A percentile compares a stretch with the other conserved stretches of the same genome.
These are phyloP conservation scores for Grammothele lineata DNA, from an alignment of 768 basidiomycete genomes.

Conservation along the genomic window DNA sequence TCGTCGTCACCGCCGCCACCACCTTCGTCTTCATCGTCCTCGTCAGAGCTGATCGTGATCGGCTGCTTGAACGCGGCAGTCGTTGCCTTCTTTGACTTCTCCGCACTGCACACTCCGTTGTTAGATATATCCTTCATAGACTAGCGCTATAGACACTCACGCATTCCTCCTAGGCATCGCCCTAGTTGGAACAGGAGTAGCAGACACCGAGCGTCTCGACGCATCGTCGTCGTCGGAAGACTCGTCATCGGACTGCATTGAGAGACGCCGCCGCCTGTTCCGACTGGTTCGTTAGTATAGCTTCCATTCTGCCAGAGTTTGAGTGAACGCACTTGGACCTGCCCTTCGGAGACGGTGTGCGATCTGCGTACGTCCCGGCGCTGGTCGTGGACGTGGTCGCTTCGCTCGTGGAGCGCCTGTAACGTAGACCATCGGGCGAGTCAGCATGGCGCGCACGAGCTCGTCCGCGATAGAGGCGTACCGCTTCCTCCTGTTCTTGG, in stretches of 20 bases:
- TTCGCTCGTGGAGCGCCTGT: slow-evolving; percentile 49
- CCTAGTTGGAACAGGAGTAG: slow-evolving; percentile 39
- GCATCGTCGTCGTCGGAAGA: slow-evolving; percentile 35
- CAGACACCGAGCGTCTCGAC: slow-evolving; percentile 30
- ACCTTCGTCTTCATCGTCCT: slow-evolving; percentile 35
- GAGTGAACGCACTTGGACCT: slow-evolving; percentile 7
- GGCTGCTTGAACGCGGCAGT: slow-evolving; percentile 14
- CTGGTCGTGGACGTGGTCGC: slow-evolving; percentile 3
- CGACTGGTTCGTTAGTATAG: background rate
- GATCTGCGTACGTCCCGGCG: slow-evolving; percentile 13
- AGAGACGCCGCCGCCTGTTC: slow-evolving; percentile 51
- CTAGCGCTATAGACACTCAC: slow-evolving; percentile 33
- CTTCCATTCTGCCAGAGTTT: no score
- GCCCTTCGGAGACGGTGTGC: slow-evolving; percentile 13
- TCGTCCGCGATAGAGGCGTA: slow-evolving; percentile 20
- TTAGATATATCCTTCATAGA: no score
- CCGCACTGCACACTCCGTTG: slow-evolving; percentile 33
- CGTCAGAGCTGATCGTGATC: slow-evolving; percentile 21
- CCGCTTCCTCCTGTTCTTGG: slow-evolving; percentile 45
- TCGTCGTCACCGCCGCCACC: slow-evolving; percentile 23
- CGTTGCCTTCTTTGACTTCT: slow-evolving; percentile 24
- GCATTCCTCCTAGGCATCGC: slow-evolving; percentile 54
- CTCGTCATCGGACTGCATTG: slow-evolving; percentile 46
- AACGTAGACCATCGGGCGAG: background rate
- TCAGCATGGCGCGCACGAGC: no score